These are phyloP conservation scores for Colletotrichum neosansevieriae DNA, from an alignment of 2,329 filamentous ascomycete genomes.

Conservation along the genomic window DNA sequence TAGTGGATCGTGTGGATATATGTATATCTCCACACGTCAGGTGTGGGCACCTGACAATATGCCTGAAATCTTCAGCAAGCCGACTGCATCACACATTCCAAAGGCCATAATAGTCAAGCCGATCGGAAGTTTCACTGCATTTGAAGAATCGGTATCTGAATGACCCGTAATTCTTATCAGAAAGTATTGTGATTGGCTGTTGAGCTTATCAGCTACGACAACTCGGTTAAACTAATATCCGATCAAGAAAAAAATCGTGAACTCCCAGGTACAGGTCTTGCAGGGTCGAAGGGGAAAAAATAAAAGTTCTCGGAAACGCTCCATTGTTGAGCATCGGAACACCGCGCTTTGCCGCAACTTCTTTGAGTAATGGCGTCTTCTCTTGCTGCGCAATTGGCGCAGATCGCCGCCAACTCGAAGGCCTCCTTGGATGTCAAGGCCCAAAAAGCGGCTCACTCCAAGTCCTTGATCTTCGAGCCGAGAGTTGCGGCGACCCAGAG, in stretches of 20 bases:
- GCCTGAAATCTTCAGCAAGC: too few species aligned
- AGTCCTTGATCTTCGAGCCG: constrained; percentile 94
- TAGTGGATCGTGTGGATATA: too few species aligned
- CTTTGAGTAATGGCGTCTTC: constrained; percentile 77
- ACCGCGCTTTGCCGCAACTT: constrained; percentile 39
- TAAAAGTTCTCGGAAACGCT: constrained; percentile 16
- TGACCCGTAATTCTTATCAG: constrained; percentile 29
- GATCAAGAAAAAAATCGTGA: constrained; percentile 43
- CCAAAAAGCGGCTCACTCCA: constrained; percentile 90
- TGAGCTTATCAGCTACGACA: constrained; percentile 42
- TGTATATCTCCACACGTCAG: too few species aligned
- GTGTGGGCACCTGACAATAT: too few species aligned
- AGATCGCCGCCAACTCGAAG: constrained; percentile 90
- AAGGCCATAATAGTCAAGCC: too few species aligned
- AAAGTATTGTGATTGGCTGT: constrained; percentile 37
- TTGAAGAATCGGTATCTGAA: background rate
- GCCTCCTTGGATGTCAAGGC: constrained; percentile 93
- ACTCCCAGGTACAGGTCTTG: constrained; percentile 40
- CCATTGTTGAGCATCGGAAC: constrained; percentile 41
- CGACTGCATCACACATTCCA: too few species aligned
- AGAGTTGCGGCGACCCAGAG: constrained; percentile 87
- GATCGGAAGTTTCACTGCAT: too few species aligned
- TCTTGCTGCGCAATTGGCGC: constrained; percentile 92
- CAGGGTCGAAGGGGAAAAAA: background rate
- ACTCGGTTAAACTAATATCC: constrained; percentile 44